Evolutionary conservation across 306 rosid species (phyloP).

Genomic region (Sophora flavescens): DNA sequence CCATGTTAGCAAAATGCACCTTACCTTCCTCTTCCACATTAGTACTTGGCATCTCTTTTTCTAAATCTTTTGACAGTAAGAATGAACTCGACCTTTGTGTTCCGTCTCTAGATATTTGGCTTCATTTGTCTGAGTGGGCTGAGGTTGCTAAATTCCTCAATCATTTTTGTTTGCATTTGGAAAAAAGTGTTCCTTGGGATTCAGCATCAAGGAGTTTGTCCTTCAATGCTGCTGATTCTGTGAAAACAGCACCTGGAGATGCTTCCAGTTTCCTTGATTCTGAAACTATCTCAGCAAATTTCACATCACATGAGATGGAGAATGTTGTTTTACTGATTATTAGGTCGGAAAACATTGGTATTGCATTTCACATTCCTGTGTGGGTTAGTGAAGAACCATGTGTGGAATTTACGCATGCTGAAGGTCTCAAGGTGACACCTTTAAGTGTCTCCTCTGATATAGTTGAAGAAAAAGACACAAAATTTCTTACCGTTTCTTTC

Average conservation of each 20-base stretch:
- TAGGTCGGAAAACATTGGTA: conserved; percentile 56
- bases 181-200: conserved; percentile 41
- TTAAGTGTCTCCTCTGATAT: conserved; percentile 51
- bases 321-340: conserved; percentile 49
- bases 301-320: conserved; percentile 50
- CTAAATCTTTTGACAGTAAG: conserved; percentile 55
- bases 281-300: conserved; percentile 45
- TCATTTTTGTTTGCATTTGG: conserved; percentile 48
- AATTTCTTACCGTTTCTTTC: conserved; percentile 58
- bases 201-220: conserved; percentile 44
- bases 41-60: conserved; percentile 66
- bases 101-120: conserved; percentile 82
- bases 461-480: conserved; percentile 54
- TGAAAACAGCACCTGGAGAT: conserved; percentile 36
- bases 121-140: conserved; percentile 74
- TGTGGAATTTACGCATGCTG: conserved; percentile 51
- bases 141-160: conserved; percentile 62
- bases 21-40: conserved; percentile 48
- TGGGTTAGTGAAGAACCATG: conserved; percentile 52
- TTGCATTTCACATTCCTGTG: conserved; percentile 75
- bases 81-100: conserved; percentile 65
- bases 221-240: conserved; percentile 43
- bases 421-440: conserved; percentile 46
- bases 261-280: conserved; percentile 48
- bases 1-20: conserved; percentile 66